Evolutionary conservation across 371 early-diverging fungal genomes (phyloP).

Genomic region (Lichtheimia corymbifera): DNA sequence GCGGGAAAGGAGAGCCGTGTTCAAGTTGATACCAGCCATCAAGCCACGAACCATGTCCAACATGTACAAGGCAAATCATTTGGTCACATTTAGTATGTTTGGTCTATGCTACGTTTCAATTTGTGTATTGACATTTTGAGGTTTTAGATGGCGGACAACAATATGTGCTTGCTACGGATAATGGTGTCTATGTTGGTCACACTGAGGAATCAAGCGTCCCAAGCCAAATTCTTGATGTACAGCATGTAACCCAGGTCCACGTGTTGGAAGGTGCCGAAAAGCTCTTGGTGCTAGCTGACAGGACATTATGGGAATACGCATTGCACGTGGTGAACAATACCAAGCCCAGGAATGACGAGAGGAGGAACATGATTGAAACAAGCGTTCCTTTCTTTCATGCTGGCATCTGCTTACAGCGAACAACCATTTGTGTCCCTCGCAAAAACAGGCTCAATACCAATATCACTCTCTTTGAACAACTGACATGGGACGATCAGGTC

Average conservation of each 20-base stretch:
- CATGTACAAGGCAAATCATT: constrained; percentile 27
- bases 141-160: constrained; percentile 35
- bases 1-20: constrained; percentile 54
- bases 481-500: constrained; percentile 6
- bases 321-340: constrained; percentile 26
- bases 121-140: background rate
- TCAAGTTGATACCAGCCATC: constrained; percentile 54
- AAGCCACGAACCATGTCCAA: constrained; percentile 16
- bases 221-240: constrained; percentile 30
- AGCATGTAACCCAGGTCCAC: constrained; percentile 33
- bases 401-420: constrained; percentile 28
- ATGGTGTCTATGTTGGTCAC: constrained; percentile 46
- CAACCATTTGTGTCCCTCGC: constrained; percentile 36
- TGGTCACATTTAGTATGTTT: constrained; percentile 38
- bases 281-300: constrained; percentile 37
- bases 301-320: constrained; percentile 33
- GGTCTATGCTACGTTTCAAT: no score
- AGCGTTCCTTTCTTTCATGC: constrained; percentile 42
- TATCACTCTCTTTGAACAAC: constrained; percentile 32
- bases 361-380: constrained; percentile 18
- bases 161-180: constrained; percentile 36
- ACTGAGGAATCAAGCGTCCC: constrained; percentile 21
- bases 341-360: constrained; percentile 6
- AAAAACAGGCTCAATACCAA: constrained; percentile 20
- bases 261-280: constrained; percentile 37